These are phyloP conservation scores for Malassezia sp. DNA, from an alignment of 1,284 basidiomycete genomes.

Conservation along the genomic window DNA sequence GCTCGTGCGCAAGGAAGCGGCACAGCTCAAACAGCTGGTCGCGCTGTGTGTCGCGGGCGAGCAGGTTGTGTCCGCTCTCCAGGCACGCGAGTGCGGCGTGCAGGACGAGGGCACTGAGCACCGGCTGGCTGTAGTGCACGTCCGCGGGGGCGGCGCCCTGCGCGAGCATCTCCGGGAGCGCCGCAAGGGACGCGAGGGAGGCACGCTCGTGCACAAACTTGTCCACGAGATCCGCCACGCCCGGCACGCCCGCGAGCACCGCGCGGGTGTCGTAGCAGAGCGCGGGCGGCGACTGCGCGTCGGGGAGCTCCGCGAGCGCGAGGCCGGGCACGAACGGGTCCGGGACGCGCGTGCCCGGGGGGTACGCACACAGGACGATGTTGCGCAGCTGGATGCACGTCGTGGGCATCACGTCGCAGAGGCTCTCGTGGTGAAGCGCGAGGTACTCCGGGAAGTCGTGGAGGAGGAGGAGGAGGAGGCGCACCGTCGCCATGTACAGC, in stretches of 20 bases:
- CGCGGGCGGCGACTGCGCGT: conserved; percentile 78
- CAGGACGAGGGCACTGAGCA: conserved; percentile 87
- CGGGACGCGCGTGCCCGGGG: conserved; percentile 65
- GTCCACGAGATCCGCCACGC: conserved; percentile 18
- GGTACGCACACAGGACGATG: conserved; percentile 90
- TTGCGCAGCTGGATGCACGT: conserved; percentile 93
- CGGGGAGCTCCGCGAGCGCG: conserved; percentile 57
- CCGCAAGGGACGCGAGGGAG: conserved; percentile 13
- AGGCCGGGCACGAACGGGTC: conserved; percentile 58
- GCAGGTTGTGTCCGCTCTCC: conserved; percentile 51
- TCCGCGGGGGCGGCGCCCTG: conserved; percentile 48
- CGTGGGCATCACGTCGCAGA: conserved; percentile 82
- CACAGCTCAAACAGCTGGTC: conserved; percentile 72
- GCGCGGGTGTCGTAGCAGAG: conserved; percentile 81
- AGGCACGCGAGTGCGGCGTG: conserved; percentile 83
- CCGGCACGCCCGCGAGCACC: conserved; percentile 58
- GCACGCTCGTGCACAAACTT: conserved; percentile 18
- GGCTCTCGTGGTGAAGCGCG: conserved; percentile 87
- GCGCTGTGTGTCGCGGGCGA: conserved; percentile 63
- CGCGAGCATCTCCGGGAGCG: conserved; percentile 13
- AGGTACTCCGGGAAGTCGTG: conserved; percentile 99
- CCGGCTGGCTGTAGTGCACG: conserved; percentile 65
- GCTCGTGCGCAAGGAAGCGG: conserved; percentile 59
- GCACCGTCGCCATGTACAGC: conserved; percentile 81
- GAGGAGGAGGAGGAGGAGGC: conserved; percentile 81